These are phyloP conservation scores for Podaxis carcinomalis DNA, from an alignment of 768 basidiomycete species.

Conservation along the genomic window DNA sequence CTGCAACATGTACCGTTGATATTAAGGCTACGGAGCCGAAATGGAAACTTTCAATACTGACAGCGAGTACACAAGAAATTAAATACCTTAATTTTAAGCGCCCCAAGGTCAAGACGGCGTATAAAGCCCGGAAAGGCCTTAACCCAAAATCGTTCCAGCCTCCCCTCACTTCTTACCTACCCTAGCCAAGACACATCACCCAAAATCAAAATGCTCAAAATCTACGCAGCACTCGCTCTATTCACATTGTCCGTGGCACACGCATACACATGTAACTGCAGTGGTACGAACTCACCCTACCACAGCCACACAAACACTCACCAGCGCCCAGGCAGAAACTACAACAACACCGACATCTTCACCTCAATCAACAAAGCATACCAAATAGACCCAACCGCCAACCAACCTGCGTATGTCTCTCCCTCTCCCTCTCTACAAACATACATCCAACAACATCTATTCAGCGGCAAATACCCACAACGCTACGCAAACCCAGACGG, in stretches of 20 bases:
- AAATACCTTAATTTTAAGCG: not conserved
- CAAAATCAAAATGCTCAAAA: not conserved
- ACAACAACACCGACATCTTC: constrained; percentile 3
- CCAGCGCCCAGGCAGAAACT: not conserved
- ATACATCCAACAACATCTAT: not conserved
- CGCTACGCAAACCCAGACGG: not conserved
- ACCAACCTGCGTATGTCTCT: not conserved
- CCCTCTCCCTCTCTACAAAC: too few relatives aligned
- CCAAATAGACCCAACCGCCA: constrained; percentile 5
- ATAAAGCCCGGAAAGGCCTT: not conserved
- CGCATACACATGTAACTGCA: not conserved
- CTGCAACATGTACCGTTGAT: too few relatives aligned
- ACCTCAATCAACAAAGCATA: not conserved
- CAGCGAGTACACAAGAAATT: too few relatives aligned
- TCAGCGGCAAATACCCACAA: not conserved
- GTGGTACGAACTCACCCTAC: not conserved
- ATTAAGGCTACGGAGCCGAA: too few relatives aligned
- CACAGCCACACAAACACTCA: not conserved
- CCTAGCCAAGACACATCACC: not conserved
- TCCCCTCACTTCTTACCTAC: not conserved
- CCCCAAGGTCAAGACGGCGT: not conserved
- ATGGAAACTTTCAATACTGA: too few relatives aligned
- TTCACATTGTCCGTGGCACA: not conserved
- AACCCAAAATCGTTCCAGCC: not conserved
- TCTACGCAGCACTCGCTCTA: not conserved